Conservation (phyloP, 495 filamentous ascomycete genomes). For the Penicillium chermesinum region DNA sequence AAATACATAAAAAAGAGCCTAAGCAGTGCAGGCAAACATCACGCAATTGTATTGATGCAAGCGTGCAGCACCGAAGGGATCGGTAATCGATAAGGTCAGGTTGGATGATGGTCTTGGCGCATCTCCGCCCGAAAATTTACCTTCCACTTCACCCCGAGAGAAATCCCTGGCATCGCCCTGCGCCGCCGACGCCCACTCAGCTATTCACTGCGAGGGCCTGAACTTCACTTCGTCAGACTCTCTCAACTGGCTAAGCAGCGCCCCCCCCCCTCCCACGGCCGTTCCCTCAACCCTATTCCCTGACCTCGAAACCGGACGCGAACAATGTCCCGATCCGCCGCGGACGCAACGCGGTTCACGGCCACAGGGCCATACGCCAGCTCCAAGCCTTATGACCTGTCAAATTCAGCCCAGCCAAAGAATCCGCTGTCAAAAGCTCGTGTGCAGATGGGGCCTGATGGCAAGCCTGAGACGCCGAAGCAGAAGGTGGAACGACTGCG, state of each 20-base stretch:
- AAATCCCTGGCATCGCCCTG: conserved; percentile 10
- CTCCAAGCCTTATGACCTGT: conserved; percentile 53
- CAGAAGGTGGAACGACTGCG: conserved; percentile 85
- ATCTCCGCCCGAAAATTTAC: conserved; percentile 37
- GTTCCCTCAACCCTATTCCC: neutral
- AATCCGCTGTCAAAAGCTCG: conserved; percentile 17
- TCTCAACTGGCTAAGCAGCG: neutral
- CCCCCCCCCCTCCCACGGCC: too few relatives aligned
- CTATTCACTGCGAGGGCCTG: neutral
- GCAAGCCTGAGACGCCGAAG: conserved; percentile 67
- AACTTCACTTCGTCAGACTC: conserved; percentile 2
- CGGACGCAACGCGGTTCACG: conserved; percentile 94
- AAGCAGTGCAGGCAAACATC: neutral
- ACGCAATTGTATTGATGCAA: too few relatives aligned
- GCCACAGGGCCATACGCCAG: conserved; percentile 82
- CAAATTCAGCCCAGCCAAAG: conserved; percentile 27
- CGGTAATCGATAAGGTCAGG: conserved; percentile 14
- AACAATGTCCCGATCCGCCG: conserved; percentile 78
- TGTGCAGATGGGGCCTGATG: conserved; percentile 26
- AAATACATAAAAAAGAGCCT: neutral
- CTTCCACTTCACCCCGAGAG: conserved; percentile 10
- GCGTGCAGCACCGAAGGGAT: too few relatives aligned
- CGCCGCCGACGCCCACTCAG: conserved; percentile 11
- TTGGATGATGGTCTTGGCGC: conserved; percentile 23
- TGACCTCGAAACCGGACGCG: neutral